Base-by-base conservation (phyloP, 2,329 filamentous ascomycete genomes). In the Diatrype stigma region DNA sequence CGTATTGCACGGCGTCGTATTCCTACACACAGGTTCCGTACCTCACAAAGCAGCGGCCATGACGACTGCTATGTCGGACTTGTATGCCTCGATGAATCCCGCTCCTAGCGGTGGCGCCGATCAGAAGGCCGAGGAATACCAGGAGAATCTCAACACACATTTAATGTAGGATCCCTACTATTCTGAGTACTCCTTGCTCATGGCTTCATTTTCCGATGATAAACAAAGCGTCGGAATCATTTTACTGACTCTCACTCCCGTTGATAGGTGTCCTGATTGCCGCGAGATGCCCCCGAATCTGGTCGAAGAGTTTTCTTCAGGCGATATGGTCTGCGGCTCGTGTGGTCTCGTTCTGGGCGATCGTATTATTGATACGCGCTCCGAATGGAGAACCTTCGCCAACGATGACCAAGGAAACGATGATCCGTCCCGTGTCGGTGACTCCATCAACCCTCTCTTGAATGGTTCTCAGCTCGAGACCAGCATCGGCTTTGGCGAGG, bases 371-470 rank as follows among this genome's bases (percentile, higher is more conserved):
- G 95, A 99, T 67, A 95, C 90, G 54, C 88, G 95, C 56, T 96
- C 91, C 45, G 94, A 99, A 74, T 99, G 94, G 94, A 90, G 94
- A 67, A 99, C 94, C 1, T 99, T 99, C 73, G 91, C 92, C 67
- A 97, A 97, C 68, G 94, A 99, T 66, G 95, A 99, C 68, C 90
- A 96, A 70, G 90, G 90, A 64, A 92, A 89, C 65, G 95, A 97
- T 62, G 94, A 99, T 60, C 94, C 95, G 4, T 96, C 91, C 52
- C 94, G 94, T 90, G 93, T 99, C 58, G 94, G 94, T 75, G 94
- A 97, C 62, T 89, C 88, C 6, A 86, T 87, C 54, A 96, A 97
- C 66, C 87, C 90, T 49, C 84, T 99, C 42, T 80, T 96, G 51
- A 91, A 96, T 64, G 92, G 91, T 51, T 87, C 90, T 57, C 91